These are phyloP conservation scores for Mortierella hygrophila DNA, from an alignment of 192 early-diverging fungal species.

Conservation along the genomic window DNA sequence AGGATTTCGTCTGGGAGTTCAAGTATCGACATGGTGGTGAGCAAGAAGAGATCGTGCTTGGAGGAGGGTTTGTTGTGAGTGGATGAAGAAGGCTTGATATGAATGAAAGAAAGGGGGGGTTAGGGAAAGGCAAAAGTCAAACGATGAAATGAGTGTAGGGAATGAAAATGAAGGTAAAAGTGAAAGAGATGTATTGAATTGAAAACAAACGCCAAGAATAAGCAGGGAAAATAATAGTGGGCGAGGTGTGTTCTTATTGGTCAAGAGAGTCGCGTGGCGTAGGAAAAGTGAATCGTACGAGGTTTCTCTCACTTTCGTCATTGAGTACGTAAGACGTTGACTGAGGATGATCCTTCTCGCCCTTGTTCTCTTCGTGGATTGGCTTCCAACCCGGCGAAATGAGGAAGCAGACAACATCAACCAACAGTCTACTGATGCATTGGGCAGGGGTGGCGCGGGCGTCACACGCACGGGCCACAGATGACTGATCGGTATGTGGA, in stretches of 20 bases:
- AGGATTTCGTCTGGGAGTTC: conserved; percentile 36
- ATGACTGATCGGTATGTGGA: background rate
- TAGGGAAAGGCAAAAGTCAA: no score
- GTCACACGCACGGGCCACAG: background rate
- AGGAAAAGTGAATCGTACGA: background rate
- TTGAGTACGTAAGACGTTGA: background rate
- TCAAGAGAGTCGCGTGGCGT: background rate
- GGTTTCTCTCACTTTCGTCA: background rate
- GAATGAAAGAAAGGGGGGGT: no score
- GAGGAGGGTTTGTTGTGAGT: background rate
- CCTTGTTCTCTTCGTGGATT: background rate
- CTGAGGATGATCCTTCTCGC: background rate
- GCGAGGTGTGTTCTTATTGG: background rate
- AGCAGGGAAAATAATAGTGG: background rate
- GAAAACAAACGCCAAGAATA: no score
- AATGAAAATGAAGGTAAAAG: background rate
- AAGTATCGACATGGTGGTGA: conserved; percentile 11
- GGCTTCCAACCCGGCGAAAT: no score
- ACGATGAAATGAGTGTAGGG: no score
- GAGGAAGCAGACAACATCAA: no score
- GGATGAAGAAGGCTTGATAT: background rate
- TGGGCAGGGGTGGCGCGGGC: background rate
- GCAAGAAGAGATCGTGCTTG: background rate
- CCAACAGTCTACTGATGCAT: no score
- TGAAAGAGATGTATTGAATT: background rate